These are phyloP conservation scores for Botryobasidium botryosum DNA, from an alignment of 768 basidiomycete species.

Conservation along the genomic window DNA sequence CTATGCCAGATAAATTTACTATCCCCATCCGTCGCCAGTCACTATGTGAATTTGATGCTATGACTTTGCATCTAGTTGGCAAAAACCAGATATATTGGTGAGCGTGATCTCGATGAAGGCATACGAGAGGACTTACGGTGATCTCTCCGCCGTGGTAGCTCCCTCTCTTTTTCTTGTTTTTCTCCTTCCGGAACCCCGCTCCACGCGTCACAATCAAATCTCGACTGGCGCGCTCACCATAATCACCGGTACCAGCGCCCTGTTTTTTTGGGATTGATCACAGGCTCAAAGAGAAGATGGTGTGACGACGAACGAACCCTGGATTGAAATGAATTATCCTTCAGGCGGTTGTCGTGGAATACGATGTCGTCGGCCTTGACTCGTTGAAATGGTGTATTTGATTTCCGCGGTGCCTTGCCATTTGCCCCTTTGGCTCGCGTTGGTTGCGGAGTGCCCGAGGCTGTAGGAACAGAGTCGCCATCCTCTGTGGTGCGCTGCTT, in stretches of 20 bases:
- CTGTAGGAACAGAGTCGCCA: constrained; percentile 22
- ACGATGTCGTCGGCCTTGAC: constrained; percentile 48
- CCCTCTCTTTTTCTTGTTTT: constrained; percentile 98
- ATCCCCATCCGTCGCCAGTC: too few species aligned
- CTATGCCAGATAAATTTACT: too few species aligned
- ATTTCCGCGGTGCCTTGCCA: constrained; percentile 12
- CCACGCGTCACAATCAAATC: constrained; percentile 91
- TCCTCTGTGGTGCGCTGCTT: constrained; percentile 31
- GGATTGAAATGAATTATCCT: constrained; percentile 65
- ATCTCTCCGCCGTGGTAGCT: constrained; percentile 92
- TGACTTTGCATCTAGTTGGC: constrained; percentile 50
- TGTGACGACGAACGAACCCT: constrained; percentile 34
- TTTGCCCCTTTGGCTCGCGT: constrained; percentile 22
- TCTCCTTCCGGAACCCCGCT: constrained; percentile 93
- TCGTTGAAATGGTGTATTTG: constrained; percentile 61
- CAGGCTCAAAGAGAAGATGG: not conserved
- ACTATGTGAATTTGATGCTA: constrained; percentile 61
- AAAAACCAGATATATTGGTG: not conserved
- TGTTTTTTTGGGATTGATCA: constrained; percentile 15
- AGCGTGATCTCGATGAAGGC: not conserved
- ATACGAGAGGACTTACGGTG: constrained; percentile 37
- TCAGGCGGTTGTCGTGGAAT: constrained; percentile 30
- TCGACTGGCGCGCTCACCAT: constrained; percentile 66
- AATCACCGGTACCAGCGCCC: constrained; percentile 59
- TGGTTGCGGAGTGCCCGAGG: constrained; percentile 21